phyloP scores from a whole-genome alignment of 306 rosid genomes.

The Vigna reflexopilosa region DNA sequence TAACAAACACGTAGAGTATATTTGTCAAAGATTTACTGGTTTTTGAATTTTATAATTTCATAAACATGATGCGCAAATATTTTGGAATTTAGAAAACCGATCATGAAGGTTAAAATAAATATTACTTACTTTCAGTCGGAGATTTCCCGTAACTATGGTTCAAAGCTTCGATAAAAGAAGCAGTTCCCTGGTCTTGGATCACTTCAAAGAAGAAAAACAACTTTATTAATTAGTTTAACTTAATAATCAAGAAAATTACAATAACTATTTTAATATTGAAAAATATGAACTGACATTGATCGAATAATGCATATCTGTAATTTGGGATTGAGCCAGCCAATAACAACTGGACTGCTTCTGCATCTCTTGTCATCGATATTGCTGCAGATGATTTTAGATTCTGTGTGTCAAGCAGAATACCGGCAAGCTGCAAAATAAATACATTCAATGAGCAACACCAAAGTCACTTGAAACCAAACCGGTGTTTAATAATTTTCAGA shows the following conservation, averaged over 20 bases:
- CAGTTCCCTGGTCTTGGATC: constrained; percentile 65
- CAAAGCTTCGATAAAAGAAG: constrained; percentile 70
- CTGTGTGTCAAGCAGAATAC: constrained; percentile 81
- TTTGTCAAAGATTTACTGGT: too few relatives aligned
- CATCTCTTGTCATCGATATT: constrained; percentile 79
- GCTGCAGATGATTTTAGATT: constrained; percentile 64
- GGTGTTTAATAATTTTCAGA: neutral
- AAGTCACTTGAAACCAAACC: constrained; percentile 13
- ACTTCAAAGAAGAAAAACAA: constrained; percentile 55
- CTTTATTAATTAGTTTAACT: constrained; percentile 12
- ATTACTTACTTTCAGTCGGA: constrained; percentile 59
- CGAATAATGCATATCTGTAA: constrained; percentile 70
- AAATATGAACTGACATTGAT: constrained; percentile 60
- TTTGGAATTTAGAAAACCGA: constrained; percentile 3
- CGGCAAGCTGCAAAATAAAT: constrained; percentile 74
- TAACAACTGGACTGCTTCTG: constrained; percentile 88
- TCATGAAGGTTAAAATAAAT: constrained; percentile 28
- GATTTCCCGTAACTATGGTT: constrained; percentile 63
- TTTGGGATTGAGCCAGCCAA: constrained; percentile 70
- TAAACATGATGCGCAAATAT: neutral
- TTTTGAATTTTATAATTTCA: neutral
- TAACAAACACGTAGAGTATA: neutral
- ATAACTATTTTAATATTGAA: constrained; percentile 26
- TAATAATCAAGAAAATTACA: constrained; percentile 11
- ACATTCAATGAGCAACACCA: constrained; percentile 28